Evolutionary conservation across 495 filamentous ascomycete species (phyloP), one percentile per base, ranked within the genome.

Genomic region (Oidiodendron maius): DNA sequence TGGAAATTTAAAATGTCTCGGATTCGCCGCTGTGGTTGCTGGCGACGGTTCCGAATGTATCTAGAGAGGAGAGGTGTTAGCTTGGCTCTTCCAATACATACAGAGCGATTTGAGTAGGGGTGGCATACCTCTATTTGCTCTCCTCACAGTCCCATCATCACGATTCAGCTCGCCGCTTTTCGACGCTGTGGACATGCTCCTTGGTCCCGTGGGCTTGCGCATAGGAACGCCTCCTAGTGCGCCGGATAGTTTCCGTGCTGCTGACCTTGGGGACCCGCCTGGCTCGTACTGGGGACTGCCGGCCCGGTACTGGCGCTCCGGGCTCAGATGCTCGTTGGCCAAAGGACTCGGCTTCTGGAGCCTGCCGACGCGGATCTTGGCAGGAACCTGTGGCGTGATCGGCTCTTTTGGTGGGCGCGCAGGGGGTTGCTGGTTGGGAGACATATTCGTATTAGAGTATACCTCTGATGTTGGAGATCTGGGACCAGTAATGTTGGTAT

Each of bases 381-480:
- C 41, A 28, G 54, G 54, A 40, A 42, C 16, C 21, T 59, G 49
- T 4, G 56, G 59, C 1, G 28, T 43, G 12, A 72, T 46, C 0
- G 72, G 68, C 56, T 78, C 74, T 61, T 79, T 79, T 25, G 74
- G 76, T 41, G 75, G 76, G 2, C 73, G 70, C 0, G 68, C 68
- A 9, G 71, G 75, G 17, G 37, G 42, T 40, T 55, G 44, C n/a
- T n/a, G n/a, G n/a, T n/a, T n/a, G 20, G 55, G 52, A 20, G 56
- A 50, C 28, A 43, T 37, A 16, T 52, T 28, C 48, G 55, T 4
- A 62, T 69, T 6, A 62, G 70, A 18, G 65, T 64, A 40, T 60
- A 61, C 16, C 62, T 62, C 75, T 61, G 72, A 40, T 62, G 61
- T 32, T 68, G 68, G 44, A 64, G 66, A 46, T 66, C 63, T 26